phyloP scores from a whole-genome alignment of 805 yeast species.

The Nakazawaea molendinolei region DNA sequence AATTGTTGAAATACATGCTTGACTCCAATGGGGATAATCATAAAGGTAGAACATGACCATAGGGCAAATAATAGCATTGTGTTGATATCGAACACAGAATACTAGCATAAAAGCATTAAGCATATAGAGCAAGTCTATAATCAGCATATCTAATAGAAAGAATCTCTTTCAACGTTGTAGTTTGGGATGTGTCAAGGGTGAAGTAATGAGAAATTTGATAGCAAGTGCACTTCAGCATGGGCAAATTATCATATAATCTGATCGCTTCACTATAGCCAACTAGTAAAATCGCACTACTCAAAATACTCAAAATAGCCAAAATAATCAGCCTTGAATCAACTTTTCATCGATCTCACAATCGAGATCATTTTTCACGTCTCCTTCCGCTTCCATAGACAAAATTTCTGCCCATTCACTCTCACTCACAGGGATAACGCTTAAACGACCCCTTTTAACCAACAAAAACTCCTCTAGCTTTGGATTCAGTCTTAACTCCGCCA shows the following conservation, averaged over 20 bases:
- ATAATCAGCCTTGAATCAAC: background rate
- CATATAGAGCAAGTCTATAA: background rate
- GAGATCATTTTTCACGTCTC: slow-evolving; percentile 21
- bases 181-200: too few relatives aligned
- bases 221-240: too few relatives aligned
- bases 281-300: too few relatives aligned
- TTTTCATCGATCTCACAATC: slow-evolving; percentile 24
- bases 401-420: slow-evolving; percentile 34
- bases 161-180: background rate
- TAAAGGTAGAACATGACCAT: too few relatives aligned
- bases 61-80: too few relatives aligned
- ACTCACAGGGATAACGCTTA: slow-evolving; percentile 46
- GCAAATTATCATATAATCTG: too few relatives aligned
- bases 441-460: slow-evolving; percentile 40
- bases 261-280: too few relatives aligned
- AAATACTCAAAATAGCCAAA: too few relatives aligned
- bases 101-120: background rate
- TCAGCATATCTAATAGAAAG: slow-evolving; percentile 2
- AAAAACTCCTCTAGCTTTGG: slow-evolving; percentile 31
- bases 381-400: slow-evolving; percentile 27
- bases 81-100: background rate
- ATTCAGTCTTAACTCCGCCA: slow-evolving; percentile 31
- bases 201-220: too few relatives aligned
- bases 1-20: slow-evolving; percentile 16
- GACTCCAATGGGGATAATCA: slow-evolving; percentile 10